A percentile compares a stretch with the other conserved stretches of the same genome.
These are phyloP conservation scores for Amanita molliuscula DNA, from an alignment of 768 basidiomycete genomes.

Conservation along the genomic window DNA sequence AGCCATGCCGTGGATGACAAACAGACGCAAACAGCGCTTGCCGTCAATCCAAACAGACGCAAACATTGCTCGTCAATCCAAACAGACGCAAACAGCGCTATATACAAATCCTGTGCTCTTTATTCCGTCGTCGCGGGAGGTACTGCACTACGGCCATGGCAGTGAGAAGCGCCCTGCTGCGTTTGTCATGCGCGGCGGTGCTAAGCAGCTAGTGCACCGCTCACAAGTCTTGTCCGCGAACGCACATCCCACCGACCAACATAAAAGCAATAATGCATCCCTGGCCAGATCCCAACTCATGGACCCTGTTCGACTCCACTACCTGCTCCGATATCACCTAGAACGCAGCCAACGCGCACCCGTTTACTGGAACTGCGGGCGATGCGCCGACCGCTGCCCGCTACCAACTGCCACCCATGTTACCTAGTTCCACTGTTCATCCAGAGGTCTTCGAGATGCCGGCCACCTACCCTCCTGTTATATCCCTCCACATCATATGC, in stretches of 20 bases:
- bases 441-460: conserved; percentile 24
- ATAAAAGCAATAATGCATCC: neutral
- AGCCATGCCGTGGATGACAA: conserved; percentile 31
- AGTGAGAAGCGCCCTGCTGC: neutral
- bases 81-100: too few species aligned
- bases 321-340: neutral
- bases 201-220: neutral
- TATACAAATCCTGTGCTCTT: too few species aligned
- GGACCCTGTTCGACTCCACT: neutral
- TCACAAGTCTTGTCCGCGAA: neutral
- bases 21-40: neutral
- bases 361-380: conserved; percentile 1
- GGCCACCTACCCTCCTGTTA: conserved; percentile 33
- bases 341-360: neutral
- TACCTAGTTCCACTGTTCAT: conserved; percentile 9
- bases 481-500: conserved; percentile 29
- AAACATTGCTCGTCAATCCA: too few species aligned
- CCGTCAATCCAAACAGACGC: too few species aligned
- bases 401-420: neutral
- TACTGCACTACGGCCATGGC: too few species aligned
- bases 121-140: too few species aligned
- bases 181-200: neutral
- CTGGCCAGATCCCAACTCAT: neutral
- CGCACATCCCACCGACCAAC: neutral
- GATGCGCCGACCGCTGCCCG: neutral